Evolutionary conservation across 345 rosid genomes (phyloP).

Genomic region (Arabidopsis thaliana): TAIR10.1 NC_003076.8:26496001-26496500

Average conservation of each 20-base stretch:
- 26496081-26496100: conserved; percentile 32
- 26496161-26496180: conserved; percentile 42
- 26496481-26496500: conserved; percentile 39
- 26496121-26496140: conserved; percentile 43
- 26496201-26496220: conserved; percentile 63
- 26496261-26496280: conserved; percentile 37
- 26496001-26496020: conserved; percentile 38
- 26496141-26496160: conserved; percentile 31
- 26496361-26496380: conserved; percentile 52
- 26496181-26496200: conserved; percentile 42
- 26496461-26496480: conserved; percentile 51
- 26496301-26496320: conserved; percentile 54
- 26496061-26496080: conserved; percentile 21
- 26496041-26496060: conserved; percentile 32
- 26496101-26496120: conserved; percentile 43
- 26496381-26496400: conserved; percentile 55
- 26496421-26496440: conserved; percentile 54
- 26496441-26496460: conserved; percentile 53
- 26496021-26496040: conserved; percentile 34
- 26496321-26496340: conserved; percentile 46
- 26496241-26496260: conserved; percentile 34
- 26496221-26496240: conserved; percentile 46
- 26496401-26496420: conserved; percentile 60
- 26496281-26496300: conserved; percentile 46
- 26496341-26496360: conserved; percentile 62